Base-by-base conservation (phyloP, 2,329 filamentous ascomycete genomes). In the Pyrenochaeta sp. region DNA sequence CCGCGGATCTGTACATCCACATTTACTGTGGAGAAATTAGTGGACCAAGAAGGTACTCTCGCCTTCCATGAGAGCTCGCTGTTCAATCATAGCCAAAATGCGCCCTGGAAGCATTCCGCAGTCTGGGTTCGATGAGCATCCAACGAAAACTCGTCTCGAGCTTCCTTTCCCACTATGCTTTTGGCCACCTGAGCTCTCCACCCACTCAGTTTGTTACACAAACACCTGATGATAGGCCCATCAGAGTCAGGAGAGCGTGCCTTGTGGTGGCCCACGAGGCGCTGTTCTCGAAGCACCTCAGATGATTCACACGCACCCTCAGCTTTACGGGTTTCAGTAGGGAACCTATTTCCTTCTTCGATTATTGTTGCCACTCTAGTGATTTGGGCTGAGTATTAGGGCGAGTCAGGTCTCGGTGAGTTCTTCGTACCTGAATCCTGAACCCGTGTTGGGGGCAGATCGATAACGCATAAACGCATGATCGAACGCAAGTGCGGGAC, bases 331-430 rank as follows among this genome's bases (percentile, higher is more conserved):
- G 49, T 57, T 30, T 57, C 42, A 52, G 41, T 23, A 14, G 45
- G 49, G 54, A 57, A 33, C 14, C 33, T 15, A 31, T 49, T 56
- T 42, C 54, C 49, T 49, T 12, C 49, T 56, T 17, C 20, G 41
- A 14, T 27, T 14, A 11, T 21, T n/a, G 12, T 10, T 29, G 49
- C 45, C 45, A 48, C 48, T 51, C 31, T 40, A 21, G 36, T 33
- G 4, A 12, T 4, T 12, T 29, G 45, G 32, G 45, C 44, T 49
- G 48, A 51, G 27, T 35, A 31, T 18, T 33, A 30, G 27, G 45
- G 7, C 49, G 41, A 41, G 45, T 52, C 54, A 53, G 43, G 49
- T 50, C 32, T 53, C 45, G 50, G 49, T 17, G 33, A 3, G 30
- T 27, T 31, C 21, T 35, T 35, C 29, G 42, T 45, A 35, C 42